Evolutionary conservation across 2,329 filamentous ascomycete species (phyloP), one percentile per base, ranked within the genome.

Genomic region (Phoma sp.): DNA sequence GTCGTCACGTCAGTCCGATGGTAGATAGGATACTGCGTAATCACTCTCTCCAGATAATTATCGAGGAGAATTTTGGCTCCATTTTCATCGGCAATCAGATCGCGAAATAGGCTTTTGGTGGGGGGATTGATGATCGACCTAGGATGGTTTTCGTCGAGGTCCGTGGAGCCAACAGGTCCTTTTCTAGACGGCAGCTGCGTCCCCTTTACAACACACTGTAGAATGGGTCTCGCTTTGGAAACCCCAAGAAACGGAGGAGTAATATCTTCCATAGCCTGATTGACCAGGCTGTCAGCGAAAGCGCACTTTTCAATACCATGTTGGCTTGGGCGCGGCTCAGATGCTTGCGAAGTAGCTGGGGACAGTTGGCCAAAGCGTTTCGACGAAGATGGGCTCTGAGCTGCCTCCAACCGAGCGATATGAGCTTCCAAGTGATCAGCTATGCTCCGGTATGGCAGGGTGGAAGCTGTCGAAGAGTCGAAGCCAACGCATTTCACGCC

Each of bases 11-110:
- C 69, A 19, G 63, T 69, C 2, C 69, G 56, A 38, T 75, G 72
- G 40, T 73, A 75, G 27, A 75, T 75, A n/a, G 72, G 72, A 51
- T 74, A 74, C 51, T 73, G 71, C 6, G 71, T 71, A 46, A 74
- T 71, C 45, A 74, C 63, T 19, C 69, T 67, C 37, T 72, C 67
- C 19, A 72, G 55, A 46, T 73, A 75, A 48, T 69, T 73, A 32
- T 68, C 60, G 45, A 74, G 64, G 7, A 75, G 58, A 36, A 68
- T 69, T 31, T 62, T 66, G 37, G 72, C 72, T 8, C 67, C 70
- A 17, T 71, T 67, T 46, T 64, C 60, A 32, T 71, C 67, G 24
- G 73, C 69, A 36, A 64, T 65, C 25, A 72, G 57, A 24, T 74
- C 57, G 12, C 62, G 62, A 36, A 67, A 66, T 2, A 65, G 53